Conservation (phyloP, 345 rosid genomes). For the Eucalyptus pumila region DNA sequence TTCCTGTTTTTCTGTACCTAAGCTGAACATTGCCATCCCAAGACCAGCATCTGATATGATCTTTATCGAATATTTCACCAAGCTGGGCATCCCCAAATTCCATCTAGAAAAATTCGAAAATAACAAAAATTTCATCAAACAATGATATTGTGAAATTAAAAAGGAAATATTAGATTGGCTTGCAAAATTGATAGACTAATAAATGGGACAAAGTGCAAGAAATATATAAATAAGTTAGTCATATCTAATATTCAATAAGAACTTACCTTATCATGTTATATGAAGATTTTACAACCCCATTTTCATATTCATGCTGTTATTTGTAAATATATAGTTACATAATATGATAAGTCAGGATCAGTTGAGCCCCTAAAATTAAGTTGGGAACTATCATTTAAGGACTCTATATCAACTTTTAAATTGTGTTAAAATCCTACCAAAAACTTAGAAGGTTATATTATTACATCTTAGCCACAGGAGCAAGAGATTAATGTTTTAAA, state of each 20-base stretch:
- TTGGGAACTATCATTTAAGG: neutral
- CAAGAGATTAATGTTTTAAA: neutral
- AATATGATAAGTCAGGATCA: neutral
- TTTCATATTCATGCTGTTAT: neutral
- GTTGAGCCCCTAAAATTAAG: neutral
- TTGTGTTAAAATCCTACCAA: neutral
- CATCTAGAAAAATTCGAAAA: conserved; percentile 17
- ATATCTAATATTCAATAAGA: neutral
- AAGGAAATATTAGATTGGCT: neutral
- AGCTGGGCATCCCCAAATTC: conserved; percentile 54
- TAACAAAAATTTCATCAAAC: neutral
- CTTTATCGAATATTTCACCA: conserved; percentile 53
- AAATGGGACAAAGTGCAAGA: neutral
- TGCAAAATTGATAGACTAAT: neutral
- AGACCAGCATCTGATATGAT: conserved; percentile 75
- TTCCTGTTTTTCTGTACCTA: conserved; percentile 24
- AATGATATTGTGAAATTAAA: neutral
- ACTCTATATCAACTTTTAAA: neutral
- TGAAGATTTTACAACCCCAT: neutral
- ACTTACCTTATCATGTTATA: neutral
- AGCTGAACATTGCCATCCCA: conserved; percentile 84
- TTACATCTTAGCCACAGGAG: neutral
- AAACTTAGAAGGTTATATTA: neutral
- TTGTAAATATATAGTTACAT: neutral
- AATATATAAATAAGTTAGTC: neutral